Base-by-base conservation (phyloP, 352 stramenopile species). In the Globisporangium yorkense region DNA sequence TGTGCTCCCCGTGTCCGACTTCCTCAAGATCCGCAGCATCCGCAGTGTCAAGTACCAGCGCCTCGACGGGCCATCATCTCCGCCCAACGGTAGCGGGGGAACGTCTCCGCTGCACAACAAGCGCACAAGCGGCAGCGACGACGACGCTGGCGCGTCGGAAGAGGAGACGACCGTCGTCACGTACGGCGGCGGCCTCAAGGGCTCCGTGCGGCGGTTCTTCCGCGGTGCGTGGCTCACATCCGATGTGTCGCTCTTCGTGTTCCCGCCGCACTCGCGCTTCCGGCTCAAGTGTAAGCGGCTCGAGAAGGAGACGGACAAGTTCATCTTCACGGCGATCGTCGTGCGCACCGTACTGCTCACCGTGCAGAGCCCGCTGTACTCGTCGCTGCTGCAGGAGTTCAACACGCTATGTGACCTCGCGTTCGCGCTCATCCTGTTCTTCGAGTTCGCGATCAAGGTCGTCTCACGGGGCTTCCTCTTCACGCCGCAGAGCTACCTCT, bases 381-480 rank as follows among this genome's bases (percentile, higher is more conserved):
- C 79, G 5, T 74, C 77, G 13, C 50, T 89, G 27, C 88, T 94
- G 51, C 82, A 92, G 64, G 80, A 94, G 65, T 78, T 94, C 56
- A 94, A 80, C 9, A 81, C 70, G 31, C 65, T 92, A 18, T 84
- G 77, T 7, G 83, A 92, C 20, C 67, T 89, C 5, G 66, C 87
- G 5, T 96, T 92, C 49, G 78, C 77, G 1, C 74, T 66, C 29
- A 73, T 92, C 16, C 57, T 96, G 15, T 68, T 90, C 15, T 91
- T 94, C 44, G 86, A 96, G 64, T 94, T 96, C 51, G 62, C 66
- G 3, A 80, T 92, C 62, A 96, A 96, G 56, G 84, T 94, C 20
- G 72, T 94, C 2, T 77, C 82, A 0, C 80, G 80, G 0, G 86
- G 86, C 1, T 88, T 94, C 31, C 48, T 91, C n/a, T 77, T 92